Percentiles rank a stretch among this genome's conserved stretches.
Evolutionary conservation across 495 filamentous ascomycete species (phyloP).

Genomic region (Xylaria acuta): DNA sequence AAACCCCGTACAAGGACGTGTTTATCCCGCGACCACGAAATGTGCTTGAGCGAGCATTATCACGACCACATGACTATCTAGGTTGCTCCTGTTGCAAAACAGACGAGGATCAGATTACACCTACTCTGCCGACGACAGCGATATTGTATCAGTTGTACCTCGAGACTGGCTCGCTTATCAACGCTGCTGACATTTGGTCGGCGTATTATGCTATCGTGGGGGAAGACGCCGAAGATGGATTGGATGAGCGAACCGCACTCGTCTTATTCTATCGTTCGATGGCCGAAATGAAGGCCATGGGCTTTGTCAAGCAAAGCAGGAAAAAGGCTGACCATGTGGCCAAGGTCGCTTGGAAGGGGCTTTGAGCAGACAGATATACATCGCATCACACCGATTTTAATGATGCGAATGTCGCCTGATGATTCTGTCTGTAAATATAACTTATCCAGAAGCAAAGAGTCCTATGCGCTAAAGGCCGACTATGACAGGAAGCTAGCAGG

Average conservation of each 20-base stretch:
- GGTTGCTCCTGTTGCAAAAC: slow-evolving; percentile 70
- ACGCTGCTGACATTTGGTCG: slow-evolving; percentile 87
- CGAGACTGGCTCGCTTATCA: slow-evolving; percentile 86
- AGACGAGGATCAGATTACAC: slow-evolving; percentile 53
- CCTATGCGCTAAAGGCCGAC: background rate
- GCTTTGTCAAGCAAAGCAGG: slow-evolving; percentile 85
- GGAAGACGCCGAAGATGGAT: slow-evolving; percentile 57
- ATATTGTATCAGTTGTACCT: slow-evolving; percentile 91
- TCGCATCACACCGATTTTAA: background rate
- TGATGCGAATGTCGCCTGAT: background rate
- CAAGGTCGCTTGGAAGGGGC: slow-evolving; percentile 65
- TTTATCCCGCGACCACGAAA: slow-evolving; percentile 81
- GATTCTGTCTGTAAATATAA: background rate
- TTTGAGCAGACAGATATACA: slow-evolving; percentile 26
- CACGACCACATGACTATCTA: slow-evolving; percentile 84
- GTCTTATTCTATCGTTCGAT: slow-evolving; percentile 80
- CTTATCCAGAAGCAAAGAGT: background rate
- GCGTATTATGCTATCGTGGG: slow-evolving; percentile 81
- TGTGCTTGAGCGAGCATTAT: slow-evolving; percentile 81
- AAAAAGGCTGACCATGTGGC: slow-evolving; percentile 92
- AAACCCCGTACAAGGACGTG: slow-evolving; percentile 76
- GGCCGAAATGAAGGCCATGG: slow-evolving; percentile 83
- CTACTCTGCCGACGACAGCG: slow-evolving; percentile 76
- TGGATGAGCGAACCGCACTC: slow-evolving; percentile 61
- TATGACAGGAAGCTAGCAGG: background rate